Percentiles rank a stretch among this genome's conserved stretches.
phyloP scores from a whole-genome alignment of 257 asterid genomes.

The Solanum pimpinellifolium region DNA sequence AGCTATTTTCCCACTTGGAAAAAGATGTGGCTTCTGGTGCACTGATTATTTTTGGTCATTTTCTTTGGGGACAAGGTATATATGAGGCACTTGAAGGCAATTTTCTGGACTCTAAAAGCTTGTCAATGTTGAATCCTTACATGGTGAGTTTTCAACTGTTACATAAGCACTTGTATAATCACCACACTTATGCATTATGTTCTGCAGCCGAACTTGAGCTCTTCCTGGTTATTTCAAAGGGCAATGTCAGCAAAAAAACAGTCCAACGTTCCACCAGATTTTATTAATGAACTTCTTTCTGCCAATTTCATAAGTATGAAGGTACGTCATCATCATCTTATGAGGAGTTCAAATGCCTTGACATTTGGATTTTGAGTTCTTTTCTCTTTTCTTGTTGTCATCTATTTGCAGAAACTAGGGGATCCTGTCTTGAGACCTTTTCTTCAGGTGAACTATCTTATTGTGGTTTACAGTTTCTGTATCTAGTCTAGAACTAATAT shows the following conservation, averaged over 20 bases:
- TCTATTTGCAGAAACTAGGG: slow-evolving; percentile 54
- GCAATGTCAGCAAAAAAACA: slow-evolving; percentile 90
- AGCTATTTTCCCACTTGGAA: neutral
- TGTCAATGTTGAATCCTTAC: slow-evolving; percentile 79
- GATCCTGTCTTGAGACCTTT: slow-evolving; percentile 95
- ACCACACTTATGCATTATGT: neutral
- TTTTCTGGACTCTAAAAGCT: slow-evolving; percentile 61
- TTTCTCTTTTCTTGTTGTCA: neutral
- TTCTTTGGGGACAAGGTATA: slow-evolving; percentile 45
- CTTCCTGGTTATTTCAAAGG: slow-evolving; percentile 93
- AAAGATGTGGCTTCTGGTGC: neutral
- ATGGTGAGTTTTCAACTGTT: slow-evolving; percentile 39
- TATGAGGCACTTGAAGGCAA: slow-evolving; percentile 54
- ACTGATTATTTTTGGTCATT: neutral
- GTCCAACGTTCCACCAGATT: slow-evolving; percentile 55
- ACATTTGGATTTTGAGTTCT: neutral
- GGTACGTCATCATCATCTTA: slow-evolving; percentile 16
- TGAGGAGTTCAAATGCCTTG: neutral
- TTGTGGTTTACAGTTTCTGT: neutral
- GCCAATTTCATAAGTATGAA: slow-evolving; percentile 88
- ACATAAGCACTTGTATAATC: neutral
- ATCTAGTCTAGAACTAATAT: slow-evolving; percentile 1
- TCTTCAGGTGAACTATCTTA: slow-evolving; percentile 57
- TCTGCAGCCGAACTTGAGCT: slow-evolving; percentile 80
- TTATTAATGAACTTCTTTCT: slow-evolving; percentile 70